Evolutionary conservation across 805 yeast species (phyloP).

Genomic region (Kuraishia ogatae): DNA sequence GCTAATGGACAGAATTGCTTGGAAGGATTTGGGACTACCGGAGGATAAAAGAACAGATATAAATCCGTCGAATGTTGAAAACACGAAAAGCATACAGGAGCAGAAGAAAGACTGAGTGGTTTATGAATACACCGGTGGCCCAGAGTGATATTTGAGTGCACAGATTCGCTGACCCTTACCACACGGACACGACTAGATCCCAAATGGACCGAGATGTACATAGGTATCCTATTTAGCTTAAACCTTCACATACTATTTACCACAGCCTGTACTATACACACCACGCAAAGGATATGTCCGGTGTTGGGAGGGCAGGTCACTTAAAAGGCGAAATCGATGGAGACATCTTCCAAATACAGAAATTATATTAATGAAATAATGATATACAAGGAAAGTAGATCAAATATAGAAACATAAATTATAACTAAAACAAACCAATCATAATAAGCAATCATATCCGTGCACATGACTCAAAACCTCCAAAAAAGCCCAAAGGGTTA

Average conservation of each 20-base stretch:
- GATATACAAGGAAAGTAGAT: background rate
- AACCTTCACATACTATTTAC: background rate
- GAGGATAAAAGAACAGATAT: constrained; percentile 12
- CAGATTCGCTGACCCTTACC: background rate
- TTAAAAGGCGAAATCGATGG: background rate
- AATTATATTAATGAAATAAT: background rate
- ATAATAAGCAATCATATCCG: background rate
- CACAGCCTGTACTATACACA: too few relatives aligned
- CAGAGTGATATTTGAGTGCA: too few relatives aligned
- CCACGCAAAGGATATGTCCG: too few relatives aligned
- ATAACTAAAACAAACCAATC: background rate
- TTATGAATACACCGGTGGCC: too few relatives aligned
- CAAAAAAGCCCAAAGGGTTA: background rate
- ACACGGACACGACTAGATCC: background rate
- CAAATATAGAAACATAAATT: background rate
- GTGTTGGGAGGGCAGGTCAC: too few relatives aligned
- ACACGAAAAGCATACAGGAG: background rate
- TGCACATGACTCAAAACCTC: background rate
- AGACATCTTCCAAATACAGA: background rate
- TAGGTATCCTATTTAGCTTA: background rate
- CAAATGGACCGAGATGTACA: background rate
- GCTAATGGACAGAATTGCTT: constrained; percentile 25
- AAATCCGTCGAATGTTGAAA: background rate
- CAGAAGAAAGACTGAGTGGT: background rate
- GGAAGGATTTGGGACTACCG: constrained; percentile 29